Conservation (phyloP, 352 stramenopile genomes). For the Elongisporangium anandrum region DNA sequence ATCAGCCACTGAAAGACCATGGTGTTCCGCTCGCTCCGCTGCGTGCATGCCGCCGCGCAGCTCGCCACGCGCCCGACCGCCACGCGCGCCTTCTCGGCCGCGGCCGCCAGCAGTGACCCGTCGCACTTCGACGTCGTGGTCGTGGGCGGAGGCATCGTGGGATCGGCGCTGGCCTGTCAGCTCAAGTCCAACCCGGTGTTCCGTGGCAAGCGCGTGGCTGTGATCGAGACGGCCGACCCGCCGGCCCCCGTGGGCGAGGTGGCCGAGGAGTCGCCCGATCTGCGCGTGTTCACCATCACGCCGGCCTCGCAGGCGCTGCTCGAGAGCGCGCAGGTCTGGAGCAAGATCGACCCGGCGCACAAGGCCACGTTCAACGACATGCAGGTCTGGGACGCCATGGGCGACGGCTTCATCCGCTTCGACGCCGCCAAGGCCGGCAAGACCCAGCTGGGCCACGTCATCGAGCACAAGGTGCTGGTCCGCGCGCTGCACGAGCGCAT, state of each 20-base stretch:
- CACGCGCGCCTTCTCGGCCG: slow-evolving; percentile 14
- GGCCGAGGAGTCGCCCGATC: slow-evolving; percentile 68
- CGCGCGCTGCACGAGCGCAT: slow-evolving; percentile 83
- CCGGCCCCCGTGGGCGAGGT: slow-evolving; percentile 29
- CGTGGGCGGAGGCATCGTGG: slow-evolving; percentile 81
- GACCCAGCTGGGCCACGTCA: slow-evolving; percentile 73
- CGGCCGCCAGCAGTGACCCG: slow-evolving; percentile 19
- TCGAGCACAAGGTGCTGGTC: slow-evolving; percentile 88
- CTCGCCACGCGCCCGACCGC: slow-evolving; percentile 16
- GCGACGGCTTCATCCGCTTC: slow-evolving; percentile 86
- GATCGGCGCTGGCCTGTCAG: slow-evolving; percentile 73
- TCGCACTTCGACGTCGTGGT: slow-evolving; percentile 78
- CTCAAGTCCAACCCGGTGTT: slow-evolving; percentile 76
- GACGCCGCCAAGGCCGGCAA: slow-evolving; percentile 56
- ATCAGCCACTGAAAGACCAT: slow-evolving; percentile 10
- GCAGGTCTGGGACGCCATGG: slow-evolving; percentile 90
- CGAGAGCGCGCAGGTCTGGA: slow-evolving; percentile 72
- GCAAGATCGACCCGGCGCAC: slow-evolving; percentile 50
- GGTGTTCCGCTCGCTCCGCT: slow-evolving; percentile 12
- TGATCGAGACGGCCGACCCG: slow-evolving; percentile 61
- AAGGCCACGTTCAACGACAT: slow-evolving; percentile 82
- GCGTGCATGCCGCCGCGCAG: slow-evolving; percentile 8
- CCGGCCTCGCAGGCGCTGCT: slow-evolving; percentile 79
- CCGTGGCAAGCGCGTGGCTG: slow-evolving; percentile 70
- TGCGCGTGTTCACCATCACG: slow-evolving; percentile 90